Base-by-base conservation (phyloP, 2,329 filamentous ascomycete genomes). In the Curvularia spicifera region DNA sequence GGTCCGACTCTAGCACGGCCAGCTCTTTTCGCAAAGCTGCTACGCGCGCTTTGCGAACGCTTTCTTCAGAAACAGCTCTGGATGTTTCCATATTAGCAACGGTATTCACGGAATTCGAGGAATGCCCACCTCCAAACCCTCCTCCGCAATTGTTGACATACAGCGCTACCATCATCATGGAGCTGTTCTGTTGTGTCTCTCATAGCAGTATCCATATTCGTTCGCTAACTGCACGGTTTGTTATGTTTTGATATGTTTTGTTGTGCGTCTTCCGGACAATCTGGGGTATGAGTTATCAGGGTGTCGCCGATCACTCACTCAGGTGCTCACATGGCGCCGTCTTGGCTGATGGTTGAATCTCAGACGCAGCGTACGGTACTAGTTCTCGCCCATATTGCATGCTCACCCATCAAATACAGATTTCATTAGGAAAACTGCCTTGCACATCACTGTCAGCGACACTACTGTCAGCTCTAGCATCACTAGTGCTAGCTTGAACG, bases 31-130 rank as follows among this genome's bases (percentile, higher is more conserved):
- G 56, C 1, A 65, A 47, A 6, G 31, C 37, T 12, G 40, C 46
- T 28, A 63, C 47, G 26, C 52, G 61, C 4, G 35, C 42, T 51
- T 51, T 60, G 22, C 54, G 49, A 9, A 39, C 42, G 2, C 4
- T 59, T 31, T 64, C 48, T 31, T 35, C 40, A 3, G 40, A 56
- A 13, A 57, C 28, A 29, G 48, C 52, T 42, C 63, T 65, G 6
- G 3, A 3, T 9, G 2, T 1, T 24, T 9, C 4, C 1, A 7
- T 48, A 9, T 60, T 5, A 58, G 57, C 28, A n/a, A 2, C 35
- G 5, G 5, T 26, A 43, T 5, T 13, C 33, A 13, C 2, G 22
- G 10, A 33, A 15, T 6, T 46, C 15, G 12, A 29, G 20, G 10
- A 29, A n/a, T 20, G 28, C 42, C n/a, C 42, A 53, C 49, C 54